phyloP scores from a whole-genome alignment of 2,329 filamentous ascomycete genomes.

The Plenodomus tracheiphilus region DNA sequence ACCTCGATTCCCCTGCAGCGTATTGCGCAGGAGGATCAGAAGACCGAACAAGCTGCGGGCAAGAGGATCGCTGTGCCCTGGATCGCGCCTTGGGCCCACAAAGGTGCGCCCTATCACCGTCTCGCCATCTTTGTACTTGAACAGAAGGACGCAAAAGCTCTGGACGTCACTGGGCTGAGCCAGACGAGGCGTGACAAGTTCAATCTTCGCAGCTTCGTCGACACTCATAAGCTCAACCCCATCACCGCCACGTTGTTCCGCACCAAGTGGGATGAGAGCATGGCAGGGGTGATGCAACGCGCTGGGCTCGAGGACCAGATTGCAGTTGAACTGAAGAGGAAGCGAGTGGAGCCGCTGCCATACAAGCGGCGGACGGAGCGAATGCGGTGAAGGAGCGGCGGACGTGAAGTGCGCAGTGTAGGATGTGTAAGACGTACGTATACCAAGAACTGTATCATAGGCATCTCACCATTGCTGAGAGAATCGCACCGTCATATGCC shows the following conservation, averaged over 20 bases:
- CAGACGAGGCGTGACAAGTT: conserved; percentile 76
- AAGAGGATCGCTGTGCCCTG: conserved; percentile 74
- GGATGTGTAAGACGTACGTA: conserved; percentile 6
- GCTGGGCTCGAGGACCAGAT: conserved; percentile 70
- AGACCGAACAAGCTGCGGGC: conserved; percentile 51
- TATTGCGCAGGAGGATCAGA: conserved; percentile 36
- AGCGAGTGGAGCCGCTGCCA: conserved; percentile 70
- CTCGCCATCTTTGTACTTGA: conserved; percentile 81
- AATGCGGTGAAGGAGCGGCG: conserved; percentile 43
- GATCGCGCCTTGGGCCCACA: conserved; percentile 84
- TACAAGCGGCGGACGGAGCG: conserved; percentile 62
- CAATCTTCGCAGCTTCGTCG: conserved; percentile 73
- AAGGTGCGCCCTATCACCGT: conserved; percentile 89
- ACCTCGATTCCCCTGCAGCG: conserved; percentile 37
- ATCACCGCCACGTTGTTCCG: conserved; percentile 89
- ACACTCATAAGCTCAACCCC: conserved; percentile 68
- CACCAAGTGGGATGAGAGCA: conserved; percentile 85
- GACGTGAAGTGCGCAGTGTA: conserved; percentile 1
- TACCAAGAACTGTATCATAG: not conserved
- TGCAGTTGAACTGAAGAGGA: conserved; percentile 82
- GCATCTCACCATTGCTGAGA: not conserved
- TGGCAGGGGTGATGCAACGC: conserved; percentile 82
- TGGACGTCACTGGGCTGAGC: conserved; percentile 63
- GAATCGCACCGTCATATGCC: not conserved
- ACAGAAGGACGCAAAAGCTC: conserved; percentile 62